Percentiles rank a stretch among this genome's conserved stretches.
Evolutionary conservation across 2,329 filamentous ascomycete species (phyloP).

Genomic region (Fusarium sterilihyphosum): DNA sequence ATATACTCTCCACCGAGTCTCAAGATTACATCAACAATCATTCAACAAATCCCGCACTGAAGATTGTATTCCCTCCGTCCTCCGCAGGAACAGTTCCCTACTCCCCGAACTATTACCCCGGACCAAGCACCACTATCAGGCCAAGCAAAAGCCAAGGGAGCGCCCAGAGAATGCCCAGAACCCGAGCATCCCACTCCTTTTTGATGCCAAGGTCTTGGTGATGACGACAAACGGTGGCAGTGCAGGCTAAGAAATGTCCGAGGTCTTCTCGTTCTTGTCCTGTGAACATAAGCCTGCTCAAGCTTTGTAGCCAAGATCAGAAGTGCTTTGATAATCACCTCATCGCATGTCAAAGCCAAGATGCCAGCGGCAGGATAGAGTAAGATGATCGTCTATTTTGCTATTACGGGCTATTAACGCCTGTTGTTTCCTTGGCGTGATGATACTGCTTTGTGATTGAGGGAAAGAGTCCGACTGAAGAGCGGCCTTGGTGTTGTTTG

Average conservation of each 20-base stretch:
- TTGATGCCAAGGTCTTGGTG: slow-evolving; percentile 40
- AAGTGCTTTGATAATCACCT: slow-evolving; percentile 12
- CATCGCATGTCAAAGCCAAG: slow-evolving; percentile 1
- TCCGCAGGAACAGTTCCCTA: not conserved
- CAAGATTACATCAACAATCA: not conserved
- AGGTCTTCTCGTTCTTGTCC: not conserved
- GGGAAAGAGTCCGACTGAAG: not conserved
- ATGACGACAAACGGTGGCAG: slow-evolving; percentile 43
- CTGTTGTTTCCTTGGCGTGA: slow-evolving; percentile 2
- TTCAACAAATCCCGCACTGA: not conserved
- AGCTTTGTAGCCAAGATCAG: slow-evolving; percentile 38
- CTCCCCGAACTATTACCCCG: slow-evolving; percentile 9
- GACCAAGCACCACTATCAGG: slow-evolving; percentile 13
- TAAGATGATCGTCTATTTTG: not conserved
- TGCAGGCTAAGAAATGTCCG: slow-evolving; percentile 27
- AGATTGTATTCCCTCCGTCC: not conserved
- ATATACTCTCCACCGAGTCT: not conserved
- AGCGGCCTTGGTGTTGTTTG: not conserved
- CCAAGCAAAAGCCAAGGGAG: slow-evolving; percentile 17
- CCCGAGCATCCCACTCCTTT: slow-evolving; percentile 9
- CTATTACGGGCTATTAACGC: not conserved
- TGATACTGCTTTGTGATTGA: not conserved
- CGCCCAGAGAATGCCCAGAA: slow-evolving; percentile 26
- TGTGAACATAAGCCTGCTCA: slow-evolving; percentile 32
- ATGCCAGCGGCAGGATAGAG: not conserved